Conservation (phyloP, 805 yeast species). For the Nakazawaea ernobii region DNA sequence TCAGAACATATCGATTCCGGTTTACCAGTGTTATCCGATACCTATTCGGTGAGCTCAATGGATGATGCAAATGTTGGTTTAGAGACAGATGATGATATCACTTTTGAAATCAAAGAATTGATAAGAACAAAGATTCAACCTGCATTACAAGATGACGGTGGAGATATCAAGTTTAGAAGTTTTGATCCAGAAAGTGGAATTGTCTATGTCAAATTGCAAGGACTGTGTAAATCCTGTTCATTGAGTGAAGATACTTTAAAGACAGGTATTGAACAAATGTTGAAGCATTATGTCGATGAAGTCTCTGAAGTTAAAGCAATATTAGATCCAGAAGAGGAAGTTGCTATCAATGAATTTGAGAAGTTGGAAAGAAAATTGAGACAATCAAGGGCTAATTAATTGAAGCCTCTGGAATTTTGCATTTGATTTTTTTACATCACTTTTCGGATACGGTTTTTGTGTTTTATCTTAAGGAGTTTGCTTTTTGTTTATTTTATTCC, state of each 20-base stretch:
- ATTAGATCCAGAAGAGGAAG: conserved; percentile 35
- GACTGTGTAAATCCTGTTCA: conserved; percentile 73
- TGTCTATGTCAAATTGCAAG: conserved; percentile 53
- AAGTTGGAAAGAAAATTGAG: conserved; percentile 64
- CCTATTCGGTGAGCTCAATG: conserved; percentile 10
- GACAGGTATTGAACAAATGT: conserved; percentile 66
- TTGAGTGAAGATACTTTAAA: conserved; percentile 60
- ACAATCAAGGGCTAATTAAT: conserved; percentile 2
- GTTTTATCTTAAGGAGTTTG: not conserved
- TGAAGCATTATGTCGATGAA: conserved; percentile 65
- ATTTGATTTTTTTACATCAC: not conserved
- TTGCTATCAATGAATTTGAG: conserved; percentile 79
- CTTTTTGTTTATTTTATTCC: not conserved
- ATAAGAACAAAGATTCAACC: conserved; percentile 68
- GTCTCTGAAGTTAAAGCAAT: conserved; percentile 47
- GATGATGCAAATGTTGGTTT: conserved; percentile 21
- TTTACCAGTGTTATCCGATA: conserved; percentile 19
- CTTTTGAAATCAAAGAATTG: conserved; percentile 62
- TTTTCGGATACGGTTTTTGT: not conserved
- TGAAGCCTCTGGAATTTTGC: not conserved
- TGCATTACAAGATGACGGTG: conserved; percentile 72
- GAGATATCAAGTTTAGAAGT: conserved; percentile 62
- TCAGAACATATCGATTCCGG: conserved; percentile 21
- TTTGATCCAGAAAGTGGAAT: conserved; percentile 53
- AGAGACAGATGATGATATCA: conserved; percentile 64